Evolutionary conservation across 176 grass and related monocot species (phyloP).

Genomic region (Aegilops bicornis): DNA sequence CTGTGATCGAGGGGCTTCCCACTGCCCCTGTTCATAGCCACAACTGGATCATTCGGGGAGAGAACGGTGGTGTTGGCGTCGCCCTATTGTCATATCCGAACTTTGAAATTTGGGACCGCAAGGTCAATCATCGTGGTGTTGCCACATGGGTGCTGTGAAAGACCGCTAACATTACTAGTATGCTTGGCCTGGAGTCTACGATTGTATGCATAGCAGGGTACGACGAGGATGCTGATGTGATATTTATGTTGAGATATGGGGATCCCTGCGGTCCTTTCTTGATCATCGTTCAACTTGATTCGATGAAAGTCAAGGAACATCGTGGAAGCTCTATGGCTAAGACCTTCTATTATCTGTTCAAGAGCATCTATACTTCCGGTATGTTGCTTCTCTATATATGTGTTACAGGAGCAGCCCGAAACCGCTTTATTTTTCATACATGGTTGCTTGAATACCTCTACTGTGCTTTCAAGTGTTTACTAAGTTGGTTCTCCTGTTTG

Average conservation of each 20-base stretch:
- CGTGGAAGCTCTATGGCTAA: neutral
- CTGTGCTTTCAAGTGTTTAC: neutral
- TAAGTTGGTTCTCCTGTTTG: neutral
- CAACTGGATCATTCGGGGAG: neutral
- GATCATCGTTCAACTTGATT: neutral
- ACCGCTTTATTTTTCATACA: neutral
- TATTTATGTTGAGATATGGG: neutral
- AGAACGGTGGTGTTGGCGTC: neutral
- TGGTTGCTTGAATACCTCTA: neutral
- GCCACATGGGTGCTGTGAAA: neutral
- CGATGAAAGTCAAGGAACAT: neutral
- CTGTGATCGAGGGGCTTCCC: neutral
- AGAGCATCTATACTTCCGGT: neutral
- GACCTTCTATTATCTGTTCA: neutral
- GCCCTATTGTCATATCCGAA: no score
- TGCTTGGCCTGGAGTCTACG: neutral
- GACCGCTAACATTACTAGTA: neutral
- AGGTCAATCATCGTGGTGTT: no score
- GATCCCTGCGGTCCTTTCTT: neutral
- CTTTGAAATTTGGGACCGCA: no score
- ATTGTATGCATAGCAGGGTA: neutral
- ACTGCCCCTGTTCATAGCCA: no score
- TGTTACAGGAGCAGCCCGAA: neutral
- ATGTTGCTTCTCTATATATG: neutral
- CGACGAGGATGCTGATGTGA: neutral